phyloP scores from a whole-genome alignment of 768 basidiomycete species.

The Rhizopogon salebrosus region DNA sequence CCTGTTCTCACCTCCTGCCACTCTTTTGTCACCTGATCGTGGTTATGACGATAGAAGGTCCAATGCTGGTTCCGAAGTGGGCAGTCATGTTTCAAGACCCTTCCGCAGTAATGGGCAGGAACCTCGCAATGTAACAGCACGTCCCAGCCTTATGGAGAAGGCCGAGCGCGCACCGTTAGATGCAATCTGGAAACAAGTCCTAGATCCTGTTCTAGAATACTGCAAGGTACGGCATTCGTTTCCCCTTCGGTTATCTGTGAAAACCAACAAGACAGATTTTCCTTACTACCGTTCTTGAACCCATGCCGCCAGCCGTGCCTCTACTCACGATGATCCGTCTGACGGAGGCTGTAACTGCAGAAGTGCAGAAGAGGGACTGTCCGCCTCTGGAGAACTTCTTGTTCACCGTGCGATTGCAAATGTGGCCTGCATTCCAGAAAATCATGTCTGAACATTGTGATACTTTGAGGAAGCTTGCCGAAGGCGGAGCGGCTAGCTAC shows the following conservation, averaged over 20 bases:
- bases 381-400: slow-evolving; percentile 78
- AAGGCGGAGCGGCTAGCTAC: slow-evolving; percentile 58
- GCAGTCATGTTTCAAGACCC: slow-evolving; percentile 24
- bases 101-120: slow-evolving; percentile 17
- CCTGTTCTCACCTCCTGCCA: slow-evolving; percentile 31
- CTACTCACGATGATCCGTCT: slow-evolving; percentile 90
- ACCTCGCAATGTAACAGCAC: slow-evolving; percentile 12
- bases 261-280: slow-evolving; percentile 47
- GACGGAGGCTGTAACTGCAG: slow-evolving; percentile 71
- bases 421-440: slow-evolving; percentile 95
- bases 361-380: slow-evolving; percentile 74
- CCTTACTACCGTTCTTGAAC: slow-evolving; percentile 61
- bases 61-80: slow-evolving; percentile 47
- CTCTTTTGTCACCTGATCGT: slow-evolving; percentile 38
- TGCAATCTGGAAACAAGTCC: slow-evolving; percentile 83
- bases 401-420: slow-evolving; percentile 71
- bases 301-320: slow-evolving; percentile 67
- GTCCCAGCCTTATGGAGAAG: slow-evolving; percentile 39
- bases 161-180: slow-evolving; percentile 57
- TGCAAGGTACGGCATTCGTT: slow-evolving; percentile 49
- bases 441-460: slow-evolving; percentile 82
- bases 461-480: slow-evolving; percentile 75
- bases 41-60: slow-evolving; percentile 37
- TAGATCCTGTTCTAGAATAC: slow-evolving; percentile 89
- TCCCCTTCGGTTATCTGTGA: background rate